A percentile compares a stretch with the other conserved stretches of the same genome.
Conservation (phyloP, 2,329 filamentous ascomycete genomes). For the Paraphaeosphaeria minitans region DNA sequence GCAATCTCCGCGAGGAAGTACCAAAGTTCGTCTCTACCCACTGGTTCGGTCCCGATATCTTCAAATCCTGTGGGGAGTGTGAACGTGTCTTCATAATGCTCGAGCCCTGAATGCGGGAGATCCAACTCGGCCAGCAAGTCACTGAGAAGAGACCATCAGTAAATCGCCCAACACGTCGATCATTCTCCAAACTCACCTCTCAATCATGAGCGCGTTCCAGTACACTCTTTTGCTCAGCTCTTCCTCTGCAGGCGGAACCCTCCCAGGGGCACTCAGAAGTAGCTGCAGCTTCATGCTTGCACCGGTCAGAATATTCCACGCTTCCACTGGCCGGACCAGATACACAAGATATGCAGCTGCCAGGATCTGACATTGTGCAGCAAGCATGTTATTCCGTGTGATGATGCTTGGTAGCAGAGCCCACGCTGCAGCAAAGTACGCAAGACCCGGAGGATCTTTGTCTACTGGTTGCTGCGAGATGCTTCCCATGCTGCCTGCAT, state of each 20-base stretch:
- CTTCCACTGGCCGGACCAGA: slow-evolving; percentile 78
- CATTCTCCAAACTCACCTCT: slow-evolving; percentile 53
- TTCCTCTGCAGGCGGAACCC: slow-evolving; percentile 71
- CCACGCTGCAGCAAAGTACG: slow-evolving; percentile 84
- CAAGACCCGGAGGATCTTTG: slow-evolving; percentile 74
- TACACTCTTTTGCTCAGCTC: slow-evolving; percentile 79
- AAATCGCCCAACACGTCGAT: neutral
- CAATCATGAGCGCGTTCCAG: slow-evolving; percentile 82
- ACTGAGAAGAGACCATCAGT: slow-evolving; percentile 24
- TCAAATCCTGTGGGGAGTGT: slow-evolving; percentile 79
- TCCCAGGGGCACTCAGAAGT: slow-evolving; percentile 73
- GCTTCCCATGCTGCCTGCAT: slow-evolving; percentile 75
- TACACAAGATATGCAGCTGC: slow-evolving; percentile 85
- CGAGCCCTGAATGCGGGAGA: slow-evolving; percentile 80
- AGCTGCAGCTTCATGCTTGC: slow-evolving; percentile 83
- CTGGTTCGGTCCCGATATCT: slow-evolving; percentile 66
- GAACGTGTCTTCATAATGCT: slow-evolving; percentile 80
- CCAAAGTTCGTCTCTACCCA: slow-evolving; percentile 79
- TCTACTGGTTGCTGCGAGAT: slow-evolving; percentile 73
- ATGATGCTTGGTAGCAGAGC: slow-evolving; percentile 76
- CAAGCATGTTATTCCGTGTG: slow-evolving; percentile 77
- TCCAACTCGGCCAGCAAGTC: slow-evolving; percentile 80
- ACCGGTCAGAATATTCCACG: slow-evolving; percentile 79
- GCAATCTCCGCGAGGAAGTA: slow-evolving; percentile 87
- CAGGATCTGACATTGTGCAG: slow-evolving; percentile 79